Conservation (phyloP, 2,329 filamentous ascomycete species). For the Beauveria caledonica region DNA sequence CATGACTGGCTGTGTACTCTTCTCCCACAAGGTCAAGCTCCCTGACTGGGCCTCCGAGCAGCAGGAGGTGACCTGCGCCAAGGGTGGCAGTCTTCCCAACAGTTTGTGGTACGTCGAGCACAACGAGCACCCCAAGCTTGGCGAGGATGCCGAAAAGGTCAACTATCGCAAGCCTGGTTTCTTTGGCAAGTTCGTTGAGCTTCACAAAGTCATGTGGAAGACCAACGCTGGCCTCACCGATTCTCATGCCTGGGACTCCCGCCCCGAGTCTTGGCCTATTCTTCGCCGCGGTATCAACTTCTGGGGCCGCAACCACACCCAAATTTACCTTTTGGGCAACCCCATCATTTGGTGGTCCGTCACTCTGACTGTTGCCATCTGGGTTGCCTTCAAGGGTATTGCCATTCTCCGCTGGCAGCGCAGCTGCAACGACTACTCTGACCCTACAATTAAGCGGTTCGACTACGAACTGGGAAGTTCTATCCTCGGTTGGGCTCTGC, state of each 20-base stretch:
- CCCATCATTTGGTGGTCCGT: constrained; percentile 92
- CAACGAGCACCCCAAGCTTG: constrained; percentile 75
- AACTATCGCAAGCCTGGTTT: constrained; percentile 94
- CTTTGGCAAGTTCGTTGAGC: constrained; percentile 94
- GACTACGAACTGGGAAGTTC: constrained; percentile 92
- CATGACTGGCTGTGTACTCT: constrained; percentile 93
- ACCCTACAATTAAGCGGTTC: constrained; percentile 84
- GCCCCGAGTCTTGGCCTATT: constrained; percentile 86
- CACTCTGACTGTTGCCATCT: constrained; percentile 67
- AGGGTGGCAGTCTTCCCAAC: constrained; percentile 85
- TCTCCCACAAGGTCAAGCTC: constrained; percentile 98
- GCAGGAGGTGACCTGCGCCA: constrained; percentile 97
- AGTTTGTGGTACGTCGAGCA: constrained; percentile 94
- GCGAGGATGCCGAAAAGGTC: constrained; percentile 74
- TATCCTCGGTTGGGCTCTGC: constrained; percentile 89
- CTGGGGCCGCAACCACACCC: constrained; percentile 89
- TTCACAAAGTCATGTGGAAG: constrained; percentile 97
- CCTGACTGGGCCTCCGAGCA: constrained; percentile 97
- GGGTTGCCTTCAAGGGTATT: constrained; percentile 77
- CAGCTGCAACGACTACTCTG: constrained; percentile 77
- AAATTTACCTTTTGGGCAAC: constrained; percentile 95
- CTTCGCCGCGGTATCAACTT: constrained; percentile 96
- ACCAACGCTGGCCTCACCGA: constrained; percentile 95
- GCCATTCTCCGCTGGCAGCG: constrained; percentile 91
- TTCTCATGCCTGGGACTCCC: constrained; percentile 96